Evolutionary conservation across 2,329 filamentous ascomycete genomes (phyloP), one percentile per base, ranked within the genome.

Genomic region (Pseudogymnoascus sp.): DNA sequence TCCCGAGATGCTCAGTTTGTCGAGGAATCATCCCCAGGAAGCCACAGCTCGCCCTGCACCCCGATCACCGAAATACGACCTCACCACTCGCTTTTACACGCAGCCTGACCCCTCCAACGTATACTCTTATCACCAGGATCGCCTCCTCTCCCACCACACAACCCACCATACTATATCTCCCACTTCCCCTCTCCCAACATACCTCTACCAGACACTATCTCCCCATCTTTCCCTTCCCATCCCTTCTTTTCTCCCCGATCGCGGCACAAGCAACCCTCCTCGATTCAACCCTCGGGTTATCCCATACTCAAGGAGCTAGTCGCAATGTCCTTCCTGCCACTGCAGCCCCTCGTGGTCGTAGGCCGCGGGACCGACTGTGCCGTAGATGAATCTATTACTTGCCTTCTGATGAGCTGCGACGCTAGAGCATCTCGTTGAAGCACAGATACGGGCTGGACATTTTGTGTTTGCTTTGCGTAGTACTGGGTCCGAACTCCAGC

Each of bases 391-490:
- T 69, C 61, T 61, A 67, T 69, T 62, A 63, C 69, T 72, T 67
- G 78, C 81, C 82, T 83, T 77, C 79, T 84, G 82, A 86, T 84
- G 84, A 86, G 84, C 83, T 84, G 81, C 80, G 77, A 78, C 78
- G 76, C 77, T 81, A 77, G 78, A 85, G 82, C 73, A 77, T 75
- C 78, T 80, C 78, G 77, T 81, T 77, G 76, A 78, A 83, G 84
- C 83, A 87, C 85, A 87, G 84, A 87, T 87, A 87, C 84, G 83
- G 84, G 83, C 77, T 79, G 77, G 75, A 87, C 83, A 87, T 62
- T 25, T 59, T 56, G 14, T 37, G 28, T 12, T 28, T 28, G 28
- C 7, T 46, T 25, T 46, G 12, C 3, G 18, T 11, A 23, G 11
- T 12, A 11, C 10, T 44, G 40, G 40, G 40, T 14, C 23, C 5